Evolutionary conservation across 805 yeast species (phyloP).

Genomic region (Lipomyces sp.): DNA sequence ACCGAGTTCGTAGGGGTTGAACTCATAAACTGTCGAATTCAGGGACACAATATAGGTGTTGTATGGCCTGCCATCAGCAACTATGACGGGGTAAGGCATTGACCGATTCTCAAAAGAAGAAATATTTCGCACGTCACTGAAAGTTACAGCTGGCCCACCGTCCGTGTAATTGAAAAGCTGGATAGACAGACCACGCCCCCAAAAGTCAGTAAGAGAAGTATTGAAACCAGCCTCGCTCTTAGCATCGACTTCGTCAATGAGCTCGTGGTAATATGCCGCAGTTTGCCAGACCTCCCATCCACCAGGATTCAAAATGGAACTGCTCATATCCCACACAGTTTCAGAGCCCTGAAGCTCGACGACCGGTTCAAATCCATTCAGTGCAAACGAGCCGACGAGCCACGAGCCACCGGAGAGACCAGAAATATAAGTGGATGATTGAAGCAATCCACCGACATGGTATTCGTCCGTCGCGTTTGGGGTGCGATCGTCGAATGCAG

Average conservation of each 20-base stretch:
- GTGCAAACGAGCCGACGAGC: slow-evolving; percentile 52
- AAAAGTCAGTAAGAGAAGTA: slow-evolving; percentile 67
- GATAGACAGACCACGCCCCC: slow-evolving; percentile 75
- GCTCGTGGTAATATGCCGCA: slow-evolving; percentile 47
- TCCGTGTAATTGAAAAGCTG: slow-evolving; percentile 63
- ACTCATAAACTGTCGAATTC: slow-evolving; percentile 60
- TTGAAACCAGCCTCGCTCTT: slow-evolving; percentile 65
- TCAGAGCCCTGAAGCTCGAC: slow-evolving; percentile 30
- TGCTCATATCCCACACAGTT: slow-evolving; percentile 36
- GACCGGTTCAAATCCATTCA: slow-evolving; percentile 43
- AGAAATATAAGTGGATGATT: slow-evolving; percentile 53
- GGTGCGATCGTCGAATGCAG: slow-evolving; percentile 51
- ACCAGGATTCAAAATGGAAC: slow-evolving; percentile 32
- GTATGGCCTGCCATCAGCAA: slow-evolving; percentile 45
- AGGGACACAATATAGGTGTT: slow-evolving; percentile 51
- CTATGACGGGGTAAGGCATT: slow-evolving; percentile 72
- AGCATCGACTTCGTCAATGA: slow-evolving; percentile 45
- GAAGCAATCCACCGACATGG: slow-evolving; percentile 53
- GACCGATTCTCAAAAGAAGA: slow-evolving; percentile 57
- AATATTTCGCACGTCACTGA: slow-evolving; percentile 55
- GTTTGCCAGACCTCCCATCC: slow-evolving; percentile 43
- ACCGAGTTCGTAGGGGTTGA: slow-evolving; percentile 68
- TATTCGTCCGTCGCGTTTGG: slow-evolving; percentile 36
- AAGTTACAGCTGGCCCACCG: slow-evolving; percentile 62
- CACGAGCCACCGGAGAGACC: slow-evolving; percentile 76